Evolutionary conservation across 1,284 basidiomycete genomes (phyloP).

Genomic region (Cutaneotrichosporon spelunceum): DNA sequence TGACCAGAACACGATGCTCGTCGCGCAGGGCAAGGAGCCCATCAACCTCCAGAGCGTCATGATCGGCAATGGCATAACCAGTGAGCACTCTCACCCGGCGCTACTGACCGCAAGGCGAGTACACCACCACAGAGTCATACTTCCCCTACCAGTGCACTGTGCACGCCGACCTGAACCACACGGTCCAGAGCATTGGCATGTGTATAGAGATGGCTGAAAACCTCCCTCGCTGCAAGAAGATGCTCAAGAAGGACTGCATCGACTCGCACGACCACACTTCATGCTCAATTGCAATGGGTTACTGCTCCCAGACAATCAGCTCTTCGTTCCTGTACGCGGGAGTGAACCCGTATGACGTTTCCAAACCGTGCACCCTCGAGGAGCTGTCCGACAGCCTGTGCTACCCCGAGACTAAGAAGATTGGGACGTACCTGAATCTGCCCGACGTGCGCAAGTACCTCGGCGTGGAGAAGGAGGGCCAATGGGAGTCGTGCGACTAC

Average conservation of each 20-base stretch:
- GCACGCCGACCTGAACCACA: constrained; percentile 40
- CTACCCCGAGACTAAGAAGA: constrained; percentile 50
- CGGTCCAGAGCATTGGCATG: constrained; percentile 38
- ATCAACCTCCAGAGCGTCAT: constrained; percentile 75
- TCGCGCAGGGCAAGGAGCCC: constrained; percentile 62
- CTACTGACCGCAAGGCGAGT: constrained; percentile 3
- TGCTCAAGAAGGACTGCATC: constrained; percentile 37
- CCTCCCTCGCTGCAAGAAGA: constrained; percentile 45
- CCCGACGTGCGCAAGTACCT: constrained; percentile 58
- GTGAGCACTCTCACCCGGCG: not conserved
- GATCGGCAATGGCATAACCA: constrained; percentile 64
- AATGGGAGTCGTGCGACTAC: constrained; percentile 57
- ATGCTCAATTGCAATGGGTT: constrained; percentile 56
- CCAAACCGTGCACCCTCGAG: constrained; percentile 57
- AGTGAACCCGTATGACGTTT: constrained; percentile 62
- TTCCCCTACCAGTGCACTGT: constrained; percentile 47
- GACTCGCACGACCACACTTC: constrained; percentile 57
- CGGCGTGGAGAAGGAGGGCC: constrained; percentile 59
- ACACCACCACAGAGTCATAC: constrained; percentile 38
- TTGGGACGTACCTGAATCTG: constrained; percentile 58
- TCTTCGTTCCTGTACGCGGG: constrained; percentile 38
- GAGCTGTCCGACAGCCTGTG: constrained; percentile 50
- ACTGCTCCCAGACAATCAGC: constrained; percentile 56
- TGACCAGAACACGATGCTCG: constrained; percentile 67
- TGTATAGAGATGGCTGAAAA: constrained; percentile 48